Conservation (phyloP, 1,139 yeast species). For the Sugiyamaella grinbergsii region DNA sequence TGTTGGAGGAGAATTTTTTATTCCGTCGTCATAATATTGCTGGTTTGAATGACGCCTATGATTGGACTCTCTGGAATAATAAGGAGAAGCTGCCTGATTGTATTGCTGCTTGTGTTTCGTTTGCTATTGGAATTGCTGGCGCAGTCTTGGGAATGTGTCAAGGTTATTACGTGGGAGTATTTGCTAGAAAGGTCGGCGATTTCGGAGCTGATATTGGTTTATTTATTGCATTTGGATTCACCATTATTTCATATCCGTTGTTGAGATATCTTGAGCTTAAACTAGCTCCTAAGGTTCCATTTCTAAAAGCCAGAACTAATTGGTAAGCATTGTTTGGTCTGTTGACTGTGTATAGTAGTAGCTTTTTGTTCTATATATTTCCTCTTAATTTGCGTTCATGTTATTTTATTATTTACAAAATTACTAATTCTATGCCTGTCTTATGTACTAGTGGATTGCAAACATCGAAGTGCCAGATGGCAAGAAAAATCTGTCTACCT, state of each 20-base stretch:
- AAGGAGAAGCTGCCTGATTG: conserved; percentile 59
- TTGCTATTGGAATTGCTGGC: conserved; percentile 67
- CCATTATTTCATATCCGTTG: conserved; percentile 64
- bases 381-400: conserved; percentile 1
- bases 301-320: conserved; percentile 10
- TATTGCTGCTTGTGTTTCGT: conserved; percentile 62
- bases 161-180: conserved; percentile 72
- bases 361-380: neutral
- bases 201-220: conserved; percentile 79
- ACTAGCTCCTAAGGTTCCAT: conserved; percentile 11
- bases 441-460: conserved; percentile 22
- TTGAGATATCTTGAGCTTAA: conserved; percentile 59
- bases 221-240: conserved; percentile 76
- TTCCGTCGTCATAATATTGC: conserved; percentile 60
- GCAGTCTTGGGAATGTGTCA: conserved; percentile 85
- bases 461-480: conserved; percentile 29
- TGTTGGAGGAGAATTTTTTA: conserved; percentile 72
- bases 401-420: conserved; percentile 13
- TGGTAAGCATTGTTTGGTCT: conserved; percentile 13
- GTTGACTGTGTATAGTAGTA: neutral
- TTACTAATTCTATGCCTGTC: neutral
- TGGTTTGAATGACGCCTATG: conserved; percentile 33
- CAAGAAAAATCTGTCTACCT: conserved; percentile 42
- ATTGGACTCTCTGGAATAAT: conserved; percentile 70
- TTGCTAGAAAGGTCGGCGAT: conserved; percentile 58